Evolutionary conservation across 257 asterid genomes (phyloP), one percentile per base, ranked within the genome.

Genomic region (Lycium barbarum): DNA sequence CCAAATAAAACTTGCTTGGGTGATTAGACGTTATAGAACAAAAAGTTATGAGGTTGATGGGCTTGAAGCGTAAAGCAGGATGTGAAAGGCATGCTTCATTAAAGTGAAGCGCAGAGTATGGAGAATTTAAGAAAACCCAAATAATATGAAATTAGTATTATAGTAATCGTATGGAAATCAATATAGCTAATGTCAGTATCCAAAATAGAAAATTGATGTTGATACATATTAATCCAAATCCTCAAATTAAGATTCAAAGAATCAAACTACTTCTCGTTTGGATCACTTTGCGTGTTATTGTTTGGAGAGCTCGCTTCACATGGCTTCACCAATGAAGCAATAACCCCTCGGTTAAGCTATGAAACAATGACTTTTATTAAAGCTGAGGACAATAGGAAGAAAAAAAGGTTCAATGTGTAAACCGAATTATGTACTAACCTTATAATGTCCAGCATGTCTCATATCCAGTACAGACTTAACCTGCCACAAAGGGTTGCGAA

Each of bases 401-500:
- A 35, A 43, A 71, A 40, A 3, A 72, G 74, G 20, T 67, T 67
- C 4, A 67, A 35, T 11, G 15, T 26, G 58, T 72, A 72, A 71
- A 71, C 35, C 18, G 79, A 71, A n/a, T 45, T 74, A 22, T 73
- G 61, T 74, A 12, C 82, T 76, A 53, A 92, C 96, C 98, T 95
- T 95, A 57, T 95, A 95, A 62, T 92, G 94, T 22, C 88, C 97
- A 1, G 65, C 89, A 74, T 95, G 98, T 83, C 92, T 90, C 97
- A 89, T 91, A 79, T 95, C 98, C 57, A 95, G 85, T 3, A 88
- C 97, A 18, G 93, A 90, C 87, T 95, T 92, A 15, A 95, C 98
- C 91, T 95, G 97, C 98, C 98, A 93, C 66, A 95, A 80, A 55
- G 98, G 97, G 83, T 95, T 95, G 14, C 98, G 95, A 55, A 91